phyloP scores from a whole-genome alignment of 116 monocot species.

The Posidonia oceanica region DNA sequence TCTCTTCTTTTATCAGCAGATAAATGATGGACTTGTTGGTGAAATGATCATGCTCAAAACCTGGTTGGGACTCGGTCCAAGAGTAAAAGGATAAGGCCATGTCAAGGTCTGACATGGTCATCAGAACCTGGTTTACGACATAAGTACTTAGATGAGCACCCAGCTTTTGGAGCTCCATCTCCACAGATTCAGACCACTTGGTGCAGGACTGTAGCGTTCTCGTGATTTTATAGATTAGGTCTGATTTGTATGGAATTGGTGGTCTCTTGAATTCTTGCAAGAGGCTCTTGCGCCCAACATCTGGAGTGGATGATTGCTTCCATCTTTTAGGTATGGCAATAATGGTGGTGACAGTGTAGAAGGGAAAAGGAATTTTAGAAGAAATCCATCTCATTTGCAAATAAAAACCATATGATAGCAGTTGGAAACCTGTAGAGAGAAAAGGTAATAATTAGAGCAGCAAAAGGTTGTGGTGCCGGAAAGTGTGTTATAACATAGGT shows the following conservation, averaged over 20 bases:
- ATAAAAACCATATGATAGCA: too few species aligned
- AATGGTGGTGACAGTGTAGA: neutral
- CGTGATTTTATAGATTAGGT: neutral
- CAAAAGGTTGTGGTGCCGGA: too few species aligned
- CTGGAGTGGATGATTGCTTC: neutral
- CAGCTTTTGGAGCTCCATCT: conserved; percentile 2
- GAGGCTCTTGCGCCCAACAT: neutral
- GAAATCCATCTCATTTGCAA: conserved; percentile 2
- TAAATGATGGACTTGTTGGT: conserved; percentile 39
- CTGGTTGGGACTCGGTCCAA: conserved; percentile 62
- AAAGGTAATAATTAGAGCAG: too few species aligned
- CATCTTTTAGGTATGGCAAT: neutral
- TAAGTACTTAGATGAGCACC: conserved; percentile 25
- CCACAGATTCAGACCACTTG: conserved; percentile 5
- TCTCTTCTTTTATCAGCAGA: conserved; percentile 41
- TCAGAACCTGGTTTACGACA: conserved; percentile 57
- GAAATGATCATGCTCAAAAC: conserved; percentile 54
- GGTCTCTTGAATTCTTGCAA: neutral
- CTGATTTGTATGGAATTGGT: neutral
- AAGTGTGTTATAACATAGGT: too few species aligned
- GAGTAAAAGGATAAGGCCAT: conserved; percentile 46
- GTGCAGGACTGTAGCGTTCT: neutral
- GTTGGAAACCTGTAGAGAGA: too few species aligned
- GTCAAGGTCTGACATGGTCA: conserved; percentile 37
- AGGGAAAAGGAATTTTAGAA: neutral